phyloP scores from a whole-genome alignment of 2,329 filamentous ascomycete species.

The Pezicula rhizophila region DNA sequence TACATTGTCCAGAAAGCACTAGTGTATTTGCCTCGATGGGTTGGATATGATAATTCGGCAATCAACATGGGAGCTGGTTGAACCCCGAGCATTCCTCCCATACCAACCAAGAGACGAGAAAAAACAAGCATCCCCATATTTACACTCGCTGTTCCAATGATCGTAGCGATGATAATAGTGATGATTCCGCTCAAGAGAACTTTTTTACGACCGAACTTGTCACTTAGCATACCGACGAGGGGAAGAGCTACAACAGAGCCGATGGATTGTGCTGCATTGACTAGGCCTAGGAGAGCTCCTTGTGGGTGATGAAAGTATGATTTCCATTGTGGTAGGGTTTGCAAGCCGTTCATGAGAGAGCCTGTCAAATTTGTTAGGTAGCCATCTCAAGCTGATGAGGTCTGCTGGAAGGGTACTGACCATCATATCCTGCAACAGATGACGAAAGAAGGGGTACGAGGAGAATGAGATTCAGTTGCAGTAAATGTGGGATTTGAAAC shows the following conservation, averaged over 20 bases:
- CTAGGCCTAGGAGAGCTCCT: conserved; percentile 31
- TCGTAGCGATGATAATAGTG: neutral
- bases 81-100: conserved; percentile 1
- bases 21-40: conserved; percentile 11
- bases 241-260: conserved; percentile 34
- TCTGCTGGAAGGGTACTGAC: conserved; percentile 2
- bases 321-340: conserved; percentile 35
- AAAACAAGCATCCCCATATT: conserved; percentile 1
- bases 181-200: neutral
- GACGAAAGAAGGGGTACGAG: conserved; percentile 13
- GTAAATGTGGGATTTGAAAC: conserved; percentile 7
- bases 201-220: conserved; percentile 29
- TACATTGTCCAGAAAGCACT: conserved; percentile 5
- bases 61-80: conserved; percentile 8
- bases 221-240: conserved; percentile 31
- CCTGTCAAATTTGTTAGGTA: neutral
- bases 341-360: conserved; percentile 40
- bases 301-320: conserved; percentile 33
- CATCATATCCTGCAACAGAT: conserved; percentile 14
- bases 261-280: conserved; percentile 32
- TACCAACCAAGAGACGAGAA: neutral
- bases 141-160: neutral
- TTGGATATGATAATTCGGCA: conserved; percentile 11
- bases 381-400: neutral
- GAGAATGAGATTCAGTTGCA: conserved; percentile 15